Evolutionary conservation across 169 alveolate genomes (phyloP), one percentile per base, ranked within the genome.

Genomic region (Plasmodium vinckei): DNA sequence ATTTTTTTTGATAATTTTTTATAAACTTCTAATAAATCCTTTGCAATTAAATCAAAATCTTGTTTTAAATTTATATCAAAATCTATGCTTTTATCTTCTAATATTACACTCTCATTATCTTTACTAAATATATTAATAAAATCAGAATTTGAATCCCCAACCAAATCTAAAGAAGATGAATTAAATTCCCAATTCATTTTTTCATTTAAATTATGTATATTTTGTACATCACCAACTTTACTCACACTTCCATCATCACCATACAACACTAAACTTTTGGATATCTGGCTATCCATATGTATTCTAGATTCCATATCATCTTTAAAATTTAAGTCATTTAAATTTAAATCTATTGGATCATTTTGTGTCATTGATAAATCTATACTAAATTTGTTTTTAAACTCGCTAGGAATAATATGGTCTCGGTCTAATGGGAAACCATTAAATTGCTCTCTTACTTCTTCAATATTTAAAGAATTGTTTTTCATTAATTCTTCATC

Each of bases 11-110:
- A 82, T 67, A 82, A 68, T 7, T 67, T 82, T 59, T 82, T 82
- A 47, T 82, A 82, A 21, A 54, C 82, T 25, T 82, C 90, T 23
- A 82, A 61, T 47, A 82, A 67, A 47, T 82, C 90, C 49, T 68
- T 82, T 68, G 75, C 82, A 53, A 82, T 67, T 19, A 65, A 54
- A 47, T 82, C 90, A 82, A 82, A 82, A 64, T 82, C 84, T 49
- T 82, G 90, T 33, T 82, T 82, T 25, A 82, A 13, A 54, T 82
- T 82, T 67, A 82, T 56, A 7, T 82, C 60, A 19, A 82, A 33
- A 13, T 65, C 64, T 13, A 51, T 25, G 42, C 49, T 39, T 4
- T 54, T 82, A 42, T 82, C 90, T n/a, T 82, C 90, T 60, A 82
- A 6, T 59, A 82, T 9, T 49, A 70, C 33, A 65, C 90, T 67